These are phyloP conservation scores for Boletus eberwhitei DNA, from an alignment of 768 basidiomycete species.

Conservation along the genomic window DNA sequence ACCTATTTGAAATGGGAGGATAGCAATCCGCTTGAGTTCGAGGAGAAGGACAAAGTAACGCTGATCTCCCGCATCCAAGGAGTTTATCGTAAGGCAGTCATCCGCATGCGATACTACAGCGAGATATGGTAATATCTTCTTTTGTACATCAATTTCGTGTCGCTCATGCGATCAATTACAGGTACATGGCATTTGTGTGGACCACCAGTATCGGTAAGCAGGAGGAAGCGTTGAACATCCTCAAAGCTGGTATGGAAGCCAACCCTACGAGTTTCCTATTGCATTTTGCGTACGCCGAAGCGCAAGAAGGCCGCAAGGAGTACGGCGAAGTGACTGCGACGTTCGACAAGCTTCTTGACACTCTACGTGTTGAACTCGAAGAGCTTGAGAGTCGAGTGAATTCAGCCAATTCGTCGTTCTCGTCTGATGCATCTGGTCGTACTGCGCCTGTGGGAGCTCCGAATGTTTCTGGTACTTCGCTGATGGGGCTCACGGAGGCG, in stretches of 20 bases:
- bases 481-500: slow-evolving; percentile 23
- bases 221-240: slow-evolving; percentile 78
- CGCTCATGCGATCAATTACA: slow-evolving; percentile 31
- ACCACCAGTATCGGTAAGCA: slow-evolving; percentile 67
- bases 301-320: slow-evolving; percentile 61
- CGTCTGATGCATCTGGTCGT: slow-evolving; percentile 33
- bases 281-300: slow-evolving; percentile 86
- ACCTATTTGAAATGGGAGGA: slow-evolving; percentile 95
- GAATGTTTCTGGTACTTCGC: slow-evolving; percentile 6
- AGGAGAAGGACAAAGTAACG: slow-evolving; percentile 70
- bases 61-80: slow-evolving; percentile 71
- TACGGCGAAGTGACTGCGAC: slow-evolving; percentile 63
- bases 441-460: slow-evolving; percentile 24
- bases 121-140: slow-evolving; percentile 76
- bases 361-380: slow-evolving; percentile 64
- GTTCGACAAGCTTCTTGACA: slow-evolving; percentile 70
- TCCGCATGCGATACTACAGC: slow-evolving; percentile 89
- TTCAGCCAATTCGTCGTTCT: slow-evolving; percentile 37
- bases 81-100: slow-evolving; percentile 85
- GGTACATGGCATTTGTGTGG: slow-evolving; percentile 91
- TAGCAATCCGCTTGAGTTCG: slow-evolving; percentile 88
- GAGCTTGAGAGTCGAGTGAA: slow-evolving; percentile 46
- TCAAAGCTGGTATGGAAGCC: slow-evolving; percentile 84
- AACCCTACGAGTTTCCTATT: slow-evolving; percentile 87
- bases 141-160: neutral